Evolutionary conservation across 805 yeast genomes (phyloP).

Genomic region (Wickerhamiella sorbophila): DNA sequence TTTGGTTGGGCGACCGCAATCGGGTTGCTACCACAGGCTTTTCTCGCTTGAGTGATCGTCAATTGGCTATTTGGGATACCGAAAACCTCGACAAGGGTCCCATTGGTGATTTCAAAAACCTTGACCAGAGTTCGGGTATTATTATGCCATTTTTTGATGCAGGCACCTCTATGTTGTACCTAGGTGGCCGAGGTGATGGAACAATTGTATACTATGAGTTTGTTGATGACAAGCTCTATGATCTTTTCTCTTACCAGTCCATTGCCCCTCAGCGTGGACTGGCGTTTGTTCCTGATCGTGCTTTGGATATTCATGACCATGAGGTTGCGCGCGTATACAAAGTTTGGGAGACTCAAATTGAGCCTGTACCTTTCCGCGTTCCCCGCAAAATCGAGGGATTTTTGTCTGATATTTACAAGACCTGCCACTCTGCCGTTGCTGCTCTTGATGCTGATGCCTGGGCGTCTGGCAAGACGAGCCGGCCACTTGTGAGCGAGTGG

Average conservation of each 20-base stretch:
- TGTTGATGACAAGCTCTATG: conserved; percentile 67
- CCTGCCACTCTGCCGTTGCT: conserved; percentile 66
- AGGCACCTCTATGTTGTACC: conserved; percentile 59
- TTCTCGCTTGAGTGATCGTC: conserved; percentile 84
- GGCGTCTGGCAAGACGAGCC: conserved; percentile 61
- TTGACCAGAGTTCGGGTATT: conserved; percentile 88
- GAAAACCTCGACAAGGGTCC: conserved; percentile 63
- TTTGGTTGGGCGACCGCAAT: conserved; percentile 80
- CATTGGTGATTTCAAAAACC: conserved; percentile 70
- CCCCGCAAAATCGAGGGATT: conserved; percentile 90
- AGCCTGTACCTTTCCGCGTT: conserved; percentile 83
- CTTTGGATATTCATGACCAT: conserved; percentile 64
- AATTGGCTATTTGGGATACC: conserved; percentile 87
- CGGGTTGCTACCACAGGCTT: conserved; percentile 90
- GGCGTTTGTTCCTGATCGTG: conserved; percentile 74
- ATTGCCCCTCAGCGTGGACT: conserved; percentile 93
- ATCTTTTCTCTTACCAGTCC: conserved; percentile 79
- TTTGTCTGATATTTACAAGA: conserved; percentile 87
- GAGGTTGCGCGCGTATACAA: conserved; percentile 75
- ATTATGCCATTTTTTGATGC: conserved; percentile 84
- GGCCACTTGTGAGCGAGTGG: conserved; percentile 66
- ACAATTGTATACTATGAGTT: conserved; percentile 89
- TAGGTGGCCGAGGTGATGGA: conserved; percentile 98
- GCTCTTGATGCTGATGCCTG: conserved; percentile 72
- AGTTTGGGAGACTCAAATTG: conserved; percentile 68